Evolutionary conservation across 2,329 filamentous ascomycete genomes (phyloP), one percentile per base, ranked within the genome.

Genomic region (Pseudogymnoascus verrucosus): DNA sequence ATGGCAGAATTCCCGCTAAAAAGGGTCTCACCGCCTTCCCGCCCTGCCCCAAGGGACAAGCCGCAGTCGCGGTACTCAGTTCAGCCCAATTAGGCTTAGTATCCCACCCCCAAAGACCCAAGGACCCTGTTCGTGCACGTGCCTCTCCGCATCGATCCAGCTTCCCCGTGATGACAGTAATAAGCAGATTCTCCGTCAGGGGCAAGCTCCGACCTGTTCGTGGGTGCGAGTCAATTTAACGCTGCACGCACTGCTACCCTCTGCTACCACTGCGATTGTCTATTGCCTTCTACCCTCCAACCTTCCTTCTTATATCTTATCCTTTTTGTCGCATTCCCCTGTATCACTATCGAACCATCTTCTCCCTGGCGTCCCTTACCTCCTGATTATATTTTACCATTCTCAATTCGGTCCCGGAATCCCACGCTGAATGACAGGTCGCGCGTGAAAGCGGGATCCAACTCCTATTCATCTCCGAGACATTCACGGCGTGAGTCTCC

Each of bases 401-500:
- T 54, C 26, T 54, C 47, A 54, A 54, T 54, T 54, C n/a, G 26
- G 47, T 31, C n/a, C n/a, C 47, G 26, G n/a, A 54, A 54, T 16
- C 5, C 10, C 23, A 11, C 23, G 26, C n/a, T 31, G 47, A 54
- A 11, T 54, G 47, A 54, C 47, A 54, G 47, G 26, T 54, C 23
- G 47, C 44, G 44, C 47, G 47, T 31, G 47, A 54, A 54, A 54
- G 47, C 47, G 47, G 47, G 21, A 54, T 3, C 42, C n/a, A 51
- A 31, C 47, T 54, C 47, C 47, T 54, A 54, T 54, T 31, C 47
- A 54, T 54, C 47, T 54, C 47, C 47, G 47, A 54, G 47, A 54
- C 47, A 54, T 54, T 54, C 14, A 54, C 47, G n/a, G 47, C 47
- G 47, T 54, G 8, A 54, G 47, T 54, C 26, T 54, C 26, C 26